A percentile compares a stretch with the other conserved stretches of the same genome.
These are phyloP conservation scores for Aspergillus hiratsukae DNA, from an alignment of 2,329 filamentous ascomycete species.

Conservation along the genomic window DNA sequence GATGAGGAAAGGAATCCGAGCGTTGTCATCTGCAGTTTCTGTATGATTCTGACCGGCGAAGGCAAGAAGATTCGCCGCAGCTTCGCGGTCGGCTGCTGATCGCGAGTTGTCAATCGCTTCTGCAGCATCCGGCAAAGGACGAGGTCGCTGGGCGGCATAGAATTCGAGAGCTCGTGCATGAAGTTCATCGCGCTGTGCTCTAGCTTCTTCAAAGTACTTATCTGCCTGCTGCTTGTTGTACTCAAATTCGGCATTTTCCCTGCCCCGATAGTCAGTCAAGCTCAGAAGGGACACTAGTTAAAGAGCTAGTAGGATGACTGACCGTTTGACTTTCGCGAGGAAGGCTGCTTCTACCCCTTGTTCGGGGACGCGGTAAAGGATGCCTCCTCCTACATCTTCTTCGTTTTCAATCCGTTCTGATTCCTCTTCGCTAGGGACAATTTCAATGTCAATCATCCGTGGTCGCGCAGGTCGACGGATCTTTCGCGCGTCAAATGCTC, in stretches of 20 bases:
- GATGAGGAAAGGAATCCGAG: conserved; percentile 25
- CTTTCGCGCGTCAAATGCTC: conserved; percentile 41
- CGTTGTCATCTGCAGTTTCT: conserved; percentile 9
- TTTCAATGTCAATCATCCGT: conserved; percentile 66
- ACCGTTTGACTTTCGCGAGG: conserved; percentile 57
- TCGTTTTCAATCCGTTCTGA: conserved; percentile 56
- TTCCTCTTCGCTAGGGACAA: conserved; percentile 54
- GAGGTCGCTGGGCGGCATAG: conserved; percentile 23
- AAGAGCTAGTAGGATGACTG: conserved; percentile 4
- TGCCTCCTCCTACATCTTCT: conserved; percentile 59
- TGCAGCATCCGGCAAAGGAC: conserved; percentile 11
- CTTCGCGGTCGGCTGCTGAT: conserved; percentile 27
- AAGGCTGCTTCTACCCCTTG: conserved; percentile 68
- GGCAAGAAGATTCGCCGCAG: conserved; percentile 28
- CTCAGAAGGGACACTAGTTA: background rate
- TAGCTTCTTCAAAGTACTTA: conserved; percentile 23
- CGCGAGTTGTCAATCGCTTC: conserved; percentile 21
- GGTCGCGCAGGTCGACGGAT: conserved; percentile 32
- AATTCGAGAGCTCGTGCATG: conserved; percentile 21
- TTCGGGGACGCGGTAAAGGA: conserved; percentile 60
- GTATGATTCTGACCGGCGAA: conserved; percentile 21
- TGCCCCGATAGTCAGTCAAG: conserved; percentile 10
- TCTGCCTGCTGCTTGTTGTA: conserved; percentile 17
- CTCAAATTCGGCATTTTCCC: conserved; percentile 18
- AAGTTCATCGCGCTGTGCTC: conserved; percentile 21